Evolutionary conservation across 2,329 filamentous ascomycete genomes (phyloP).

Genomic region (Beauveria asiatica): DNA sequence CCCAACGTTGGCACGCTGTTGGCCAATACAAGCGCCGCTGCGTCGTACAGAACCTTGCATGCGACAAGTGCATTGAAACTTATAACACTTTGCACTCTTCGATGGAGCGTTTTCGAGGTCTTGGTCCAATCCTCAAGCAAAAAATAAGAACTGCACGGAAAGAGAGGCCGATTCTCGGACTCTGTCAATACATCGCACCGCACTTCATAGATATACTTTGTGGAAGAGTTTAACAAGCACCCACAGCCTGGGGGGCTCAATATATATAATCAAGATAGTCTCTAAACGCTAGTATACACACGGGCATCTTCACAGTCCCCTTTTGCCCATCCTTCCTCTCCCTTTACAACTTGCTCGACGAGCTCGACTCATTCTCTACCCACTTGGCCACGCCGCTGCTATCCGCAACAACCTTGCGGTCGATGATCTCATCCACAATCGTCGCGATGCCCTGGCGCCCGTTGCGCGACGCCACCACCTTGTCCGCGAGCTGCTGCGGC

Average conservation of each 20-base stretch:
- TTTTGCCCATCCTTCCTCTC: neutral
- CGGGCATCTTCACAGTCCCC: neutral
- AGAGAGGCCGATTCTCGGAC: too few relatives aligned
- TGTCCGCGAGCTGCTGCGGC: constrained; percentile 51
- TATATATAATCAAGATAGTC: neutral
- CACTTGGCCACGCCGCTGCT: constrained; percentile 35
- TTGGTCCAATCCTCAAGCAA: too few relatives aligned
- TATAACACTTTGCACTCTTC: too few relatives aligned
- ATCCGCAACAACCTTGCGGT: constrained; percentile 48
- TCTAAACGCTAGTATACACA: constrained; percentile 12
- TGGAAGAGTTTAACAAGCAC: neutral
- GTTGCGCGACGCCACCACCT: constrained; percentile 50
- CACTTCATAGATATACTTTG: neutral
- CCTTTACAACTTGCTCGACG: constrained; percentile 25
- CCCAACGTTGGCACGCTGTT: neutral
- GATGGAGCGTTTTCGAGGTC: too few relatives aligned
- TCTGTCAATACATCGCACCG: too few relatives aligned
- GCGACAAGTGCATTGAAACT: neutral
- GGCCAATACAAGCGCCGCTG: neutral
- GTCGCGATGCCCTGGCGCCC: constrained; percentile 61
- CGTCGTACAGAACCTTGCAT: neutral
- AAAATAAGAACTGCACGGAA: too few relatives aligned
- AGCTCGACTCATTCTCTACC: constrained; percentile 21
- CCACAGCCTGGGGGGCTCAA: neutral
- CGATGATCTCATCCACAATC: constrained; percentile 60